phyloP scores from a whole-genome alignment of 306 rosid species.

The Begonia loranthoides region DNA sequence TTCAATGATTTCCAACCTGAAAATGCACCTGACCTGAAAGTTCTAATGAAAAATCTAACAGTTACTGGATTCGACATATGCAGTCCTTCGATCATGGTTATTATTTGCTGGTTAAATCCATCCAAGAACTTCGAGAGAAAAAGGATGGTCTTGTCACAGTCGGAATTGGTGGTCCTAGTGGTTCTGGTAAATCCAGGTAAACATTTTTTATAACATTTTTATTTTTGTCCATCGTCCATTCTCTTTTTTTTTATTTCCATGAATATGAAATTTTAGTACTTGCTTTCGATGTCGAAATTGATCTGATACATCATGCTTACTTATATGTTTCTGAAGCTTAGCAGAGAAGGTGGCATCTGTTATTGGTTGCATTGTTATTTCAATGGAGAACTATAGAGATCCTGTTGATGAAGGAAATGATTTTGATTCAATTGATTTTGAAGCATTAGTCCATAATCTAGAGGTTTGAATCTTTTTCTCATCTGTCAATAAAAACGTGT shows the following conservation, averaged over 20 bases:
- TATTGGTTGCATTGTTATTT: slow-evolving; percentile 81
- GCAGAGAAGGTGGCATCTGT: slow-evolving; percentile 98
- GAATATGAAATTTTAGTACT: slow-evolving; percentile 1
- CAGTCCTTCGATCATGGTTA: slow-evolving; percentile 98
- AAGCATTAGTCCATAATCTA: slow-evolving; percentile 64
- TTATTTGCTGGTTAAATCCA: slow-evolving; percentile 83
- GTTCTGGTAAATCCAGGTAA: slow-evolving; percentile 95
- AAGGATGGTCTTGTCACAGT: slow-evolving; percentile 80
- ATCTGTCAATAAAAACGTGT: not conserved
- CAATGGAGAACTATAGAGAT: slow-evolving; percentile 90
- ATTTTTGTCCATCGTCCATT: not conserved
- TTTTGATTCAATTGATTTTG: slow-evolving; percentile 68
- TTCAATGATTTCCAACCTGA: too few relatives aligned
- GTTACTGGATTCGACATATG: slow-evolving; percentile 14
- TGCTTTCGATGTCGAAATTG: slow-evolving; percentile 14
- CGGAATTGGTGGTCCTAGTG: slow-evolving; percentile 97
- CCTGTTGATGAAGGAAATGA: slow-evolving; percentile 81
- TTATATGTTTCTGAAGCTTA: slow-evolving; percentile 65
- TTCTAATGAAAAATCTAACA: too few relatives aligned
- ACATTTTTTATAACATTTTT: not conserved
- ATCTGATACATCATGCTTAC: slow-evolving; percentile 11
- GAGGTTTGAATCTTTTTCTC: slow-evolving; percentile 59
- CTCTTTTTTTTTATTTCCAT: not conserved
- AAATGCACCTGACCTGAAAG: too few relatives aligned
- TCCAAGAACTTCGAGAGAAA: slow-evolving; percentile 93